Evolutionary conservation across 148 eudicot genomes (phyloP).

Genomic region (Nyssa sinensis): DNA sequence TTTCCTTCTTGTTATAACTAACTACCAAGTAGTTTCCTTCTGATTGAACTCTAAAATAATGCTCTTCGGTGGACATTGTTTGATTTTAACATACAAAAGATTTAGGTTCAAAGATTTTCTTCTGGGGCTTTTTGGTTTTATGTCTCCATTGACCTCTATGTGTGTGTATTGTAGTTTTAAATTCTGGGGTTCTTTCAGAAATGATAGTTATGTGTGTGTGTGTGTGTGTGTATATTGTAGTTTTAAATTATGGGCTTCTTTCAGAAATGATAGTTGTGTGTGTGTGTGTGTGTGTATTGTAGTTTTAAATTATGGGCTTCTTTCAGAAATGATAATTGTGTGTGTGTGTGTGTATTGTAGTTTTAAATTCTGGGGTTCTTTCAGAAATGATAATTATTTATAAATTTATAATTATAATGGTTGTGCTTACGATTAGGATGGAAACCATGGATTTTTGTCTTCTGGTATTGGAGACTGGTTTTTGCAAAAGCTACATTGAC

Average conservation of each 20-base stretch:
- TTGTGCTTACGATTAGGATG: background rate
- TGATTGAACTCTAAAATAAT: background rate
- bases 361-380: background rate
- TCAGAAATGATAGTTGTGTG: too few species aligned
- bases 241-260: too few species aligned
- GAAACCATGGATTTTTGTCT: slow-evolving; percentile 7
- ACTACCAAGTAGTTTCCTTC: background rate
- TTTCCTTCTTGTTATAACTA: background rate
- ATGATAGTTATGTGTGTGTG: too few species aligned
- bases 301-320: background rate
- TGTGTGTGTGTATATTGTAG: too few species aligned
- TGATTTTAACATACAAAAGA: background rate
- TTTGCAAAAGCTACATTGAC: background rate
- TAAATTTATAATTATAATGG: too few species aligned
- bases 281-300: background rate
- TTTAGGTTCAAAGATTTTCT: background rate
- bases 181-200: background rate
- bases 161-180: background rate
- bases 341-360: background rate
- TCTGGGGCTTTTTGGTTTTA: background rate
- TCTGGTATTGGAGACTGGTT: background rate
- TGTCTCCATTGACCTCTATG: background rate
- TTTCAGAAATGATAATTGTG: too few species aligned
- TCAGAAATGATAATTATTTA: too few species aligned
- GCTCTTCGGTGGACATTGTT: background rate